phyloP scores from a whole-genome alignment of 2,329 filamentous ascomycete species.

The Clarireedia sp. region DNA sequence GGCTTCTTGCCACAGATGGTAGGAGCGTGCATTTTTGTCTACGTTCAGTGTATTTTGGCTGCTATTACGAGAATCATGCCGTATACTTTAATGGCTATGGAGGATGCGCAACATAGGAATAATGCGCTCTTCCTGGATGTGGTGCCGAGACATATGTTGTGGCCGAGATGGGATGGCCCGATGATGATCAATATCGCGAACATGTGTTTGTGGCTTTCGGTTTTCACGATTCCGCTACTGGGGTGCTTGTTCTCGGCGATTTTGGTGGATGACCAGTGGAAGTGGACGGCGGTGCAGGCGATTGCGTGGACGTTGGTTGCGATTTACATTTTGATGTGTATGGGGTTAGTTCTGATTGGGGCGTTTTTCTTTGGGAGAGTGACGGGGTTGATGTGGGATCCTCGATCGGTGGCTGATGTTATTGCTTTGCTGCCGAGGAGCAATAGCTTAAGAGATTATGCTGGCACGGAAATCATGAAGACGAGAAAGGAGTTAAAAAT shows the following conservation, averaged over 20 bases:
- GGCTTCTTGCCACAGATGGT: slow-evolving; percentile 76
- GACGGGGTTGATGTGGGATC: slow-evolving; percentile 81
- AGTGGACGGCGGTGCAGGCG: slow-evolving; percentile 71
- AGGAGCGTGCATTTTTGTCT: slow-evolving; percentile 64
- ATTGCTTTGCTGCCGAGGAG: slow-evolving; percentile 71
- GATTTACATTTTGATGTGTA: slow-evolving; percentile 61
- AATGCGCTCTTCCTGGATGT: slow-evolving; percentile 58
- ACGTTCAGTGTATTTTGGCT: slow-evolving; percentile 65
- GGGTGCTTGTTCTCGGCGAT: slow-evolving; percentile 66
- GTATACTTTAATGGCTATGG: slow-evolving; percentile 67
- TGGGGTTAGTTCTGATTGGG: slow-evolving; percentile 50
- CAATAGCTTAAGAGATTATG: slow-evolving; percentile 68
- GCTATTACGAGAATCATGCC: slow-evolving; percentile 71
- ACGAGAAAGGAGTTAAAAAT: slow-evolving; percentile 44
- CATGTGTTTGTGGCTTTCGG: slow-evolving; percentile 65
- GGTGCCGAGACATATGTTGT: slow-evolving; percentile 54
- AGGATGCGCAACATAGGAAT: slow-evolving; percentile 49
- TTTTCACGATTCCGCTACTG: slow-evolving; percentile 74
- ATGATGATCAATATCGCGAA: slow-evolving; percentile 59
- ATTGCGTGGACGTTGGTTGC: slow-evolving; percentile 71
- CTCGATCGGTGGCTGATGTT: slow-evolving; percentile 72
- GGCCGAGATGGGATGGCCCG: slow-evolving; percentile 61
- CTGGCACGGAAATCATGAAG: slow-evolving; percentile 55
- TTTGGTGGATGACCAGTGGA: slow-evolving; percentile 53
- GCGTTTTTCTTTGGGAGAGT: slow-evolving; percentile 55